Conservation (phyloP, 768 basidiomycete genomes). For the Auricularia heimuer region DNA sequence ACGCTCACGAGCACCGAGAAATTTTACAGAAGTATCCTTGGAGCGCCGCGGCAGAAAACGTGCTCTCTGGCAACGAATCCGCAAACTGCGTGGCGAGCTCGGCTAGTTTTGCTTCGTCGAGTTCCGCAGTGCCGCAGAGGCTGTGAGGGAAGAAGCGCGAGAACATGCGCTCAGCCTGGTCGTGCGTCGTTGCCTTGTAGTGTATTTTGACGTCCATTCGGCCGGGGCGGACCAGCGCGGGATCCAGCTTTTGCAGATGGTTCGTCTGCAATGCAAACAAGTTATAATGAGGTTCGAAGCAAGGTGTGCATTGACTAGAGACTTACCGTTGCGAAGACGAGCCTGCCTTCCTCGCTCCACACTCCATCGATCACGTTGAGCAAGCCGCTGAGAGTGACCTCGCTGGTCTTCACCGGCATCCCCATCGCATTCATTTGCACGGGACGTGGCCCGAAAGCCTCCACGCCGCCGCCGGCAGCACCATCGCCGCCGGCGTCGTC, state of each 20-base stretch:
- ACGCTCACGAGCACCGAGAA: too few relatives aligned
- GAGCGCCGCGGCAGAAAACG: conserved; percentile 50
- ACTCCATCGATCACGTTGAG: conserved; percentile 53
- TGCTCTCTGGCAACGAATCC: conserved; percentile 31
- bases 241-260: conserved; percentile 42
- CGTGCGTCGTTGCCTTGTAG: conserved; percentile 38
- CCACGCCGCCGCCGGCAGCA: neutral
- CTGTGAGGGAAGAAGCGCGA: conserved; percentile 40
- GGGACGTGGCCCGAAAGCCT: neutral
- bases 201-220: conserved; percentile 45
- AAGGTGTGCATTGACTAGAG: neutral
- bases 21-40: conserved; percentile 33
- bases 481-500: conserved; percentile 10
- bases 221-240: conserved; percentile 47
- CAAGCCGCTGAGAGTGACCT: conserved; percentile 44
- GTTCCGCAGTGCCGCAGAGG: conserved; percentile 11
- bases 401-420: neutral
- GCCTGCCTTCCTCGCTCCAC: conserved; percentile 52
- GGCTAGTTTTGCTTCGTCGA: conserved; percentile 15
- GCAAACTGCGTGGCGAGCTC: conserved; percentile 35
- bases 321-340: conserved; percentile 50
- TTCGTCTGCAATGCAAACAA: conserved; percentile 32
- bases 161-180: conserved; percentile 42
- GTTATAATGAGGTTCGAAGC: neutral
- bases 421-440: neutral